Base-by-base conservation (phyloP, 108 stramenopile genomes). In the Cylindrotheca fusiformis region DNA sequence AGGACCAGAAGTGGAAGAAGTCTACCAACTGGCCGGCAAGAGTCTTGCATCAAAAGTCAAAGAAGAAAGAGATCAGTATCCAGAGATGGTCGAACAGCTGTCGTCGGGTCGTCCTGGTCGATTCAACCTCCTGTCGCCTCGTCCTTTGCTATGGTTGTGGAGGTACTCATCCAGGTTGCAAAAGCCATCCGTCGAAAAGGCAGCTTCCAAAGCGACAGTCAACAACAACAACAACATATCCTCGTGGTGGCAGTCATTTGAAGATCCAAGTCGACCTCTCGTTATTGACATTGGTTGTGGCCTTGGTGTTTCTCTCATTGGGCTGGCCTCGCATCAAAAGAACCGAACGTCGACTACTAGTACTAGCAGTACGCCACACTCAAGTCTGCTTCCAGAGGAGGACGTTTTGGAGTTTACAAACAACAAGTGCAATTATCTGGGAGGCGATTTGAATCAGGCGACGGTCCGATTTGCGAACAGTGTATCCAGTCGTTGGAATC, bases 251-350 rank as follows among this genome's bases (percentile, higher is more conserved):
- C n/a, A 24, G 5, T 10, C 68, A 22, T 89, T 84, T 47, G 48
- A 54, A 22, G 76, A 89, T 60, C 69, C 84, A 4, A 60, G 62
- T 0, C 68, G 66, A 4, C 84, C 85, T 1, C 70, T 90, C 20
- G 77, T 90, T 18, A 65, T 90, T 28, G 88, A 90, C 74, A 50
- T 90, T 18, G 88, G 88, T 10, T 86, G 85, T 65, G 88, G 88
- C 3, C 79, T 85, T 81, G 88, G 88, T 4, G 74, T 90, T 24
- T 86, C 84, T 4, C 61, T 90, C 10, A 68, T 85, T 6, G 88
- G 88, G 0, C 56, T 90, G 36, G 36, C 36, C 6, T 41, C 36
- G 14, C 14, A 10, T 6, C 36, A 41, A 41, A 6, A 41, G 14
- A 14, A 6, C 6, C 36, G 10, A 14, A 10, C 36, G 36, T 41